These are phyloP conservation scores for Naganishia cerealis DNA, from an alignment of 1,284 basidiomycete genomes.

Conservation along the genomic window DNA sequence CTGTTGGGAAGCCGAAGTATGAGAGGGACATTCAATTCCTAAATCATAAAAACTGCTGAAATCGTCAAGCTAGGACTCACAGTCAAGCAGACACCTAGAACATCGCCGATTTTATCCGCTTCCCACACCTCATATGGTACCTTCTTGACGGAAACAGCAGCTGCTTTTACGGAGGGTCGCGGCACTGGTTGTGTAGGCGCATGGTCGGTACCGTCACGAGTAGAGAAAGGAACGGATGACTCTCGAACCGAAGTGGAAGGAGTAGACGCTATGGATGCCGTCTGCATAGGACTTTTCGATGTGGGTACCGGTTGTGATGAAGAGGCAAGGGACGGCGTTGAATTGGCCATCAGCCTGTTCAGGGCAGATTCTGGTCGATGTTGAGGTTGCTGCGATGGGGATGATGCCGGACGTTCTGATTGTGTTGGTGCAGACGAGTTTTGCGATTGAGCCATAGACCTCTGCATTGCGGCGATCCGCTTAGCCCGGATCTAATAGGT, in stretches of 20 bases:
- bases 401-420: conserved; percentile 29
- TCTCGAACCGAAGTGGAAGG: conserved; percentile 28
- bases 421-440: not conserved
- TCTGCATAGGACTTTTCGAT: conserved; percentile 38
- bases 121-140: conserved; percentile 73
- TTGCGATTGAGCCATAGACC: conserved; percentile 36
- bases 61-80: conserved; percentile 56
- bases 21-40: conserved; percentile 20
- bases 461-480: conserved; percentile 74
- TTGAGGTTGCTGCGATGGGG: conserved; percentile 4
- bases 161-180: conserved; percentile 46
- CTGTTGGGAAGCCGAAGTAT: conserved; percentile 52
- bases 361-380: conserved; percentile 25
- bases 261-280: not conserved
- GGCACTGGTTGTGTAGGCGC: conserved; percentile 44
- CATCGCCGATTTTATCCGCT: conserved; percentile 64
- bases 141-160: not conserved
- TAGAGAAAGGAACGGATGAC: conserved; percentile 9
- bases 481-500: conserved; percentile 74
- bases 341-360: conserved; percentile 28
- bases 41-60: not conserved
- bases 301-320: conserved; percentile 46
- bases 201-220: conserved; percentile 30
- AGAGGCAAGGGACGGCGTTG: conserved; percentile 25
- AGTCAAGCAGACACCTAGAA: conserved; percentile 77